These are phyloP conservation scores for Chlorella variabilis DNA, from an alignment of 163 green algal genomes.

Conservation along the genomic window DNA sequence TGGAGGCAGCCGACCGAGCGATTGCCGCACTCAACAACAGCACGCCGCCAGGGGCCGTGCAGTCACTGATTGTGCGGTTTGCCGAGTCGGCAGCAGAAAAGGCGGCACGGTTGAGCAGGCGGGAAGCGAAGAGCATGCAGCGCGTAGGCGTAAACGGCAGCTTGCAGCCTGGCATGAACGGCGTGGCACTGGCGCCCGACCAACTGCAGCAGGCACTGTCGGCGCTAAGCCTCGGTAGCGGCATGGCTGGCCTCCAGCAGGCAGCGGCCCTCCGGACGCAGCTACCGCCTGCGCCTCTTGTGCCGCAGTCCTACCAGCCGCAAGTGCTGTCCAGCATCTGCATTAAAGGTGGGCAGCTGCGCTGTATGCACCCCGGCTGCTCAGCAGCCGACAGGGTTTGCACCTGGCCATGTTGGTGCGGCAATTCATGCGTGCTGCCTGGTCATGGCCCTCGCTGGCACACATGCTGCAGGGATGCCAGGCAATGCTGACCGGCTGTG, in stretches of 20 bases:
- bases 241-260: background rate
- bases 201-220: conserved; percentile 43
- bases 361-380: too few relatives aligned
- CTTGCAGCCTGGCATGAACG: background rate
- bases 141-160: conserved; percentile 1
- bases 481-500: conserved; percentile 56
- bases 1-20: conserved; percentile 53
- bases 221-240: conserved; percentile 6
- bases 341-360: conserved; percentile 13
- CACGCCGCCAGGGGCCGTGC: conserved; percentile 40
- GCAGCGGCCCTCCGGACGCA: background rate
- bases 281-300: conserved; percentile 23
- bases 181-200: background rate
- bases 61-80: conserved; percentile 71
- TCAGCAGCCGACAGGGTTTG: too few relatives aligned
- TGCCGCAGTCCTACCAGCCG: conserved; percentile 35
- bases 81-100: conserved; percentile 62
- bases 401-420: too few relatives aligned
- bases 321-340: conserved; percentile 29
- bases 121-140: conserved; percentile 30
- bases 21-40: conserved; percentile 68
- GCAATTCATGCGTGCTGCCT: too few relatives aligned
- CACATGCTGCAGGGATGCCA: conserved; percentile 43
- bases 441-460: background rate
- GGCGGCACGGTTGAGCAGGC: conserved; percentile 41